Evolutionary conservation across 768 basidiomycete genomes (phyloP), one percentile per base, ranked within the genome.

Genomic region (Lactarius hatsudake): DNA sequence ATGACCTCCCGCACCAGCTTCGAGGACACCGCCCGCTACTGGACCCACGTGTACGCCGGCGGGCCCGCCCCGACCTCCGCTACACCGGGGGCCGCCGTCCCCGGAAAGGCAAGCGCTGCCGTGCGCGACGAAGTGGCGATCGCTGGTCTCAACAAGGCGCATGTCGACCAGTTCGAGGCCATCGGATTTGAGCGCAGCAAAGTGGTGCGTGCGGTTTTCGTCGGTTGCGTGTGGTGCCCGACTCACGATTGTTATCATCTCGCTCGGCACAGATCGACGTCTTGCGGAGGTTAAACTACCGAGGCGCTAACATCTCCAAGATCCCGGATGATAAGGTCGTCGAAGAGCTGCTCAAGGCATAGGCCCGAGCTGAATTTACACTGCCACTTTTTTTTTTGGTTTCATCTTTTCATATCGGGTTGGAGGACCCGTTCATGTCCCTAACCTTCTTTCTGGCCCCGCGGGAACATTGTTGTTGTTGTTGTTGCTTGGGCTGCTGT

Each of bases 41-140:
- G 96, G 96, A 93, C 95, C 1, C 87, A 92, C 73, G 87, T 90
- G 34, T 97, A 97, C 75, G 96, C 96, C 2, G 91, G 89, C 55
- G 92, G 87, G 1, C 86, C 89, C 4, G 80, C 74, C 20, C 61
- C 71, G 15, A 12, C 77, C 75, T 62, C 74, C 73, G 63, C 65
- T 62, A 53, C 26, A 26, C 65, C 42, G 28, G 34, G 54, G 15
- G 2, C 12, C 15, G 30, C 57, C 12, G 18, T 51, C 15, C 23
- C 51, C 20, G 72, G 68, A 32, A 71, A 64, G 18, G 68, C 59
- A 26, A 66, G 64, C 64, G 64, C 64, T 0, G 72, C 51, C 6
- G 79, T 76, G 59, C 77, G 74, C 65, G 80, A 81, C 43, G 82
- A 83, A 72, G 78, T 87, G 60, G 86, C 83, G 45, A 81, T 89